A percentile compares a stretch with the other conserved stretches of the same genome.
phyloP scores from a whole-genome alignment of 371 early-diverging fungal genomes.

The Parasitella parasitica region DNA sequence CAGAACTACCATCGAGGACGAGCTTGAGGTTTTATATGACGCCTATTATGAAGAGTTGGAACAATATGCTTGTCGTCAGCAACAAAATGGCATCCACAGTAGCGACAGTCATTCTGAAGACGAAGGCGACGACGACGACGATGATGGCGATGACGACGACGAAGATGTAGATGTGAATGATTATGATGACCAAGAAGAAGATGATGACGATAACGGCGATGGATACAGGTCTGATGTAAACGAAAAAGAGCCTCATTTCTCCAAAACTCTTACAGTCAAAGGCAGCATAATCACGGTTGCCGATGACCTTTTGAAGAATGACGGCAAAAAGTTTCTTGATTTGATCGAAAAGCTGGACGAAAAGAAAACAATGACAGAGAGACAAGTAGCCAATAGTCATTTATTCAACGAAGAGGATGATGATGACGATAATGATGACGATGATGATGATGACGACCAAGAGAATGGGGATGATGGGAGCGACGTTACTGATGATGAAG shows the following conservation, averaged over 20 bases:
- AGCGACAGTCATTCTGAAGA: neutral
- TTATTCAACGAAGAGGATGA: conserved; percentile 54
- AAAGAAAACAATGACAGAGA: conserved; percentile 78
- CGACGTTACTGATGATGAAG: too few species aligned
- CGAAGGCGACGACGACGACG: conserved; percentile 32
- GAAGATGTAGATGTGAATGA: conserved; percentile 36
- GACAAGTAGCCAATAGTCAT: conserved; percentile 66
- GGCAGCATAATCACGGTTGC: conserved; percentile 80
- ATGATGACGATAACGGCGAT: conserved; percentile 33
- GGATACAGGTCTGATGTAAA: conserved; percentile 10
- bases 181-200: conserved; percentile 31
- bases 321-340: conserved; percentile 90
- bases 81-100: conserved; percentile 37
- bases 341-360: conserved; percentile 93
- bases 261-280: conserved; percentile 38
- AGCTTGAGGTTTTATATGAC: conserved; percentile 88
- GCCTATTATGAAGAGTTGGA: conserved; percentile 91
- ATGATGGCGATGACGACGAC: conserved; percentile 25
- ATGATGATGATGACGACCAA: conserved; percentile 59
- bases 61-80: conserved; percentile 80
- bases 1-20: conserved; percentile 88
- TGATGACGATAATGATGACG: conserved; percentile 60
- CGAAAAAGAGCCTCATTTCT: neutral
- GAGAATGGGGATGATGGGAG: too few species aligned
- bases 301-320: conserved; percentile 88